phyloP scores from a whole-genome alignment of 768 basidiomycete genomes.

The Amanita muscaria region DNA sequence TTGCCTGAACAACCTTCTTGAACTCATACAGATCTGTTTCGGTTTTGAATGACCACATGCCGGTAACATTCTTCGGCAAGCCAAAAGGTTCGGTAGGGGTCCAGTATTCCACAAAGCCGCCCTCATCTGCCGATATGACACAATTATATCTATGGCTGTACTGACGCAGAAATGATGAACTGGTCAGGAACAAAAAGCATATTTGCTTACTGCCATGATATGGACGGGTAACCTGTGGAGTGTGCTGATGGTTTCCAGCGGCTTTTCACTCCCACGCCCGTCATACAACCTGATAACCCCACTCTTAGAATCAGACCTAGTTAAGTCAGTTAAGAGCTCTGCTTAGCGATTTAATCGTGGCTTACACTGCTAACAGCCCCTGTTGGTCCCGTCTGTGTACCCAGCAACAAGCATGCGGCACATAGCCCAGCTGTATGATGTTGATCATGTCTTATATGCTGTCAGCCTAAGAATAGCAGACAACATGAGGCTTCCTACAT shows the following conservation, averaged over 20 bases:
- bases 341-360: neutral
- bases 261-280: constrained; percentile 74
- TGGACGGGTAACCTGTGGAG: constrained; percentile 89
- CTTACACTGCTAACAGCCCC: constrained; percentile 81
- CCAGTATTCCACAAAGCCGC: constrained; percentile 97
- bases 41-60: constrained; percentile 86
- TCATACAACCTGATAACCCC: constrained; percentile 86
- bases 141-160: constrained; percentile 87
- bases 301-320: constrained; percentile 69
- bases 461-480: neutral
- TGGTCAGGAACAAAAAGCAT: neutral
- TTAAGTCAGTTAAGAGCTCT: constrained; percentile 4
- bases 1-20: constrained; percentile 64
- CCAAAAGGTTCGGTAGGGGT: constrained; percentile 84
- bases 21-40: constrained; percentile 95
- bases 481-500: constrained; percentile 17
- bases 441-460: constrained; percentile 87
- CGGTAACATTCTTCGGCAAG: constrained; percentile 64
- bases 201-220: constrained; percentile 67
- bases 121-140: constrained; percentile 90
- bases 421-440: constrained; percentile 84
- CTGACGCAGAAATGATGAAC: constrained; percentile 30
- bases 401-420: constrained; percentile 90
- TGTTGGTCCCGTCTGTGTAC: constrained; percentile 85
- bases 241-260: constrained; percentile 65